Conservation (phyloP, 2,329 filamentous ascomycete species). For the Aulographum hederae region DNA sequence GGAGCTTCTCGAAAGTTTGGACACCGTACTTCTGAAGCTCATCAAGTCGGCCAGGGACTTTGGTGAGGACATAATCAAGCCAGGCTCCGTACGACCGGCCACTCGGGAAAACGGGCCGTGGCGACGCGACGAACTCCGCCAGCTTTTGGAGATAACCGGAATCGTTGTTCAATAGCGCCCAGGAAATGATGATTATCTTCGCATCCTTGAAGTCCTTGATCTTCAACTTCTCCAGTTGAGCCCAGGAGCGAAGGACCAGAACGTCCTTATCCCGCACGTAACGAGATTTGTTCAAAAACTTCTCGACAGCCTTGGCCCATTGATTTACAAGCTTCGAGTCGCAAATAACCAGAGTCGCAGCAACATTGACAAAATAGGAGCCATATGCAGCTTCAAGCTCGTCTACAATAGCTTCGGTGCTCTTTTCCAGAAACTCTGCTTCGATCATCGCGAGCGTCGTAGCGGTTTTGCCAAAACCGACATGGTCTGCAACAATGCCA, state of each 20-base stretch:
- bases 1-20: neutral
- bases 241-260: conserved; percentile 22
- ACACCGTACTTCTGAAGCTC: neutral
- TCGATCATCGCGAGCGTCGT: conserved; percentile 39
- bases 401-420: no score
- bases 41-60: no score
- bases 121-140: conserved; percentile 30
- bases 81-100: conserved; percentile 34
- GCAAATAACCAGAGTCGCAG: conserved; percentile 40
- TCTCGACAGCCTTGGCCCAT: conserved; percentile 36
- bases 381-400: conserved; percentile 1
- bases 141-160: conserved; percentile 32
- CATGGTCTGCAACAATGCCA: conserved; percentile 44
- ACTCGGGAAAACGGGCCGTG: conserved; percentile 19
- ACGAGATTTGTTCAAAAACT: conserved; percentile 22
- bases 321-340: conserved; percentile 36
- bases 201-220: conserved; percentile 28
- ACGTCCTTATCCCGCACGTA: conserved; percentile 21
- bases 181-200: conserved; percentile 37
- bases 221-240: conserved; percentile 21
- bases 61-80: no score
- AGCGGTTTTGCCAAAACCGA: conserved; percentile 50
- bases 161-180: conserved; percentile 26
- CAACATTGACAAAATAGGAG: no score
- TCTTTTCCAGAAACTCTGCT: conserved; percentile 19